Conservation (phyloP, 345 rosid species). For the Euphorbia pulcherrima region DNA sequence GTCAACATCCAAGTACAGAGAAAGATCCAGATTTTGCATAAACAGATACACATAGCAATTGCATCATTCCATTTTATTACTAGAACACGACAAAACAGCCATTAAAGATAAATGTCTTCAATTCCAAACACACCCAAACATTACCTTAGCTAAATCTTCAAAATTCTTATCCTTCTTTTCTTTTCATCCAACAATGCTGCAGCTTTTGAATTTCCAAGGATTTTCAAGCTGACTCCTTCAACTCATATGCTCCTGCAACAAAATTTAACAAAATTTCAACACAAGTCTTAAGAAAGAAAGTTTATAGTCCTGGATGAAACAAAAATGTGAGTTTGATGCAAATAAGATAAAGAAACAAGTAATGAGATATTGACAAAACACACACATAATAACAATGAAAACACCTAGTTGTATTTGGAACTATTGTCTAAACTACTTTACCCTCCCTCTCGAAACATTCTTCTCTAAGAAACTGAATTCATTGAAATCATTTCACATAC, state of each 20-base stretch:
- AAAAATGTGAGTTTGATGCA: neutral
- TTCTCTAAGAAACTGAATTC: too few relatives aligned
- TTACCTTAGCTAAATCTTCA: slow-evolving; percentile 55
- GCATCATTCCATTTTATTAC: slow-evolving; percentile 32
- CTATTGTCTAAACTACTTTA: neutral
- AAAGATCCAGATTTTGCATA: neutral
- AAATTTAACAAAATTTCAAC: neutral
- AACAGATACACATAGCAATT: slow-evolving; percentile 2
- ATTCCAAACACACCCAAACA: slow-evolving; percentile 32
- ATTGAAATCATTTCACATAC: neutral
- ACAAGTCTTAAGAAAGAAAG: neutral
- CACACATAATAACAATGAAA: neutral
- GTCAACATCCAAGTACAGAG: slow-evolving; percentile 41
- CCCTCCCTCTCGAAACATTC: too few relatives aligned
- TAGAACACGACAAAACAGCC: slow-evolving; percentile 18
- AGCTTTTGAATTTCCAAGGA: neutral
- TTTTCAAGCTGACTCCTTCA: neutral
- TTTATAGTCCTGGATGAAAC: neutral
- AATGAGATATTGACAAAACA: neutral
- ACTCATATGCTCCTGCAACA: slow-evolving; percentile 27
- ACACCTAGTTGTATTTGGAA: neutral
- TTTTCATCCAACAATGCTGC: slow-evolving; percentile 16
- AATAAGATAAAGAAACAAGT: too few relatives aligned
- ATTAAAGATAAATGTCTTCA: slow-evolving; percentile 35
- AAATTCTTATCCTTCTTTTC: slow-evolving; percentile 17